A percentile compares a stretch with the other conserved stretches of the same genome.
phyloP scores from a whole-genome alignment of 768 basidiomycete species.

The Pleurotus eryngii region DNA sequence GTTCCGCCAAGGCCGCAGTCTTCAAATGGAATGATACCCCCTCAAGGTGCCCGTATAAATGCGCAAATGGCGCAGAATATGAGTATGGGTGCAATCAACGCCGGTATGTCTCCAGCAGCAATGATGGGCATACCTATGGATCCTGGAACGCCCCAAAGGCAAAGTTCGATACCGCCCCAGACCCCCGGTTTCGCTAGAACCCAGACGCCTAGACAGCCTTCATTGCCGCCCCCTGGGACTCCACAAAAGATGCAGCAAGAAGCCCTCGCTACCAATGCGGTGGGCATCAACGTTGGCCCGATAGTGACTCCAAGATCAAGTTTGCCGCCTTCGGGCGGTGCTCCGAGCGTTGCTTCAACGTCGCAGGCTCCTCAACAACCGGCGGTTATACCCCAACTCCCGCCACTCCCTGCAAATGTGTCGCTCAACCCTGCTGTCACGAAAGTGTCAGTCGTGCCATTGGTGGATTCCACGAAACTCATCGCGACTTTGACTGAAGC shows the following conservation, averaged over 20 bases:
- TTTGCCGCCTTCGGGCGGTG: slow-evolving; percentile 8
- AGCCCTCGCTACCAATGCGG: neutral
- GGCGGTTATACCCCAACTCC: slow-evolving; percentile 25
- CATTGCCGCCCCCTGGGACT: slow-evolving; percentile 2
- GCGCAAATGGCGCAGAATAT: slow-evolving; percentile 1
- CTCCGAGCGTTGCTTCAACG: slow-evolving; percentile 10
- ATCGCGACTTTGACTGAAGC: slow-evolving; percentile 51
- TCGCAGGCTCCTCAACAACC: slow-evolving; percentile 12
- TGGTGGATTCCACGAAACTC: slow-evolving; percentile 43
- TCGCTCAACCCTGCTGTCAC: slow-evolving; percentile 56
- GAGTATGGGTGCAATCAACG: slow-evolving; percentile 21
- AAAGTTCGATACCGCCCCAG: slow-evolving; percentile 22
- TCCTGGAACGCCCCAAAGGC: slow-evolving; percentile 23
- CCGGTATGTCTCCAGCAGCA: slow-evolving; percentile 8
- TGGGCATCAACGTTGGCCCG: neutral
- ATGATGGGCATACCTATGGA: slow-evolving; percentile 9
- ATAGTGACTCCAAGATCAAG: neutral
- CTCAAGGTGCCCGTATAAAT: neutral
- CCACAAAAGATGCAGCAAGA: neutral
- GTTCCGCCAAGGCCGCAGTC: neutral
- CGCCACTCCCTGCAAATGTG: slow-evolving; percentile 41
- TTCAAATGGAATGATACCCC: neutral
- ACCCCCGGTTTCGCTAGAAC: slow-evolving; percentile 1
- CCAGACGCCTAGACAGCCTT: slow-evolving; percentile 3
- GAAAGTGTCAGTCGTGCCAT: slow-evolving; percentile 58